Conservation (phyloP, 192 early-diverging fungal species). For the Diversispora eburnea region DNA sequence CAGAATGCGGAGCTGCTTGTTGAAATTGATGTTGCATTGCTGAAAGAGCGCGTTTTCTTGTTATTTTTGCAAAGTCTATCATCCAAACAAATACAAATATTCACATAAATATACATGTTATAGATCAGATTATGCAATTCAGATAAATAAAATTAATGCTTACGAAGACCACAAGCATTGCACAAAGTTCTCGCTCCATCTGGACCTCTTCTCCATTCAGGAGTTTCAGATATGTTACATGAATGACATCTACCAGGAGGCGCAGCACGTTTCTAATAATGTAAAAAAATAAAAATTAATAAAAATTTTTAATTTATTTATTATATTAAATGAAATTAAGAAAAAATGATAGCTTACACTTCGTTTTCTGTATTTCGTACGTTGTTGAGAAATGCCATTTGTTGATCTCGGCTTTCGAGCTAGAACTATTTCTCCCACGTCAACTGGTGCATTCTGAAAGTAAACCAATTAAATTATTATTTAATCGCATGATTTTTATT, state of each 20-base stretch:
- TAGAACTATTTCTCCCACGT: neutral
- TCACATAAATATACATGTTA: too few relatives aligned
- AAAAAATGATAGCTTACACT: neutral
- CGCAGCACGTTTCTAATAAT: too few relatives aligned
- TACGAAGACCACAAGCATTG: neutral
- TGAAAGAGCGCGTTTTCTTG: constrained; percentile 11
- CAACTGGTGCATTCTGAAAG: neutral
- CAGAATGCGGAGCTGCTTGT: neutral
- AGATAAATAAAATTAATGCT: neutral
- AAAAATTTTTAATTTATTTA: too few relatives aligned
- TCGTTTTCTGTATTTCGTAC: constrained; percentile 15
- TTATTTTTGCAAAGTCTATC: constrained; percentile 24
- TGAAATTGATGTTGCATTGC: constrained; percentile 15
- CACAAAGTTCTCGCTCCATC: neutral
- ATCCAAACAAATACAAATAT: too few relatives aligned
- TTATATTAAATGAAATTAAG: too few relatives aligned
- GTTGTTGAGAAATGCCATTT: neutral
- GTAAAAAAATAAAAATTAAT: too few relatives aligned
- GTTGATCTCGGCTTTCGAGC: neutral
- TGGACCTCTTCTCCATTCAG: too few relatives aligned
- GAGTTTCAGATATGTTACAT: too few relatives aligned
- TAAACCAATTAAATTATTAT: neutral
- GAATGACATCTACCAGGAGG: too few relatives aligned
- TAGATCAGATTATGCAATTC: too few relatives aligned
- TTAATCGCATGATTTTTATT: neutral